Base-by-base conservation (phyloP, 257 asterid species). In the Osmanthus fragrans region DNA sequence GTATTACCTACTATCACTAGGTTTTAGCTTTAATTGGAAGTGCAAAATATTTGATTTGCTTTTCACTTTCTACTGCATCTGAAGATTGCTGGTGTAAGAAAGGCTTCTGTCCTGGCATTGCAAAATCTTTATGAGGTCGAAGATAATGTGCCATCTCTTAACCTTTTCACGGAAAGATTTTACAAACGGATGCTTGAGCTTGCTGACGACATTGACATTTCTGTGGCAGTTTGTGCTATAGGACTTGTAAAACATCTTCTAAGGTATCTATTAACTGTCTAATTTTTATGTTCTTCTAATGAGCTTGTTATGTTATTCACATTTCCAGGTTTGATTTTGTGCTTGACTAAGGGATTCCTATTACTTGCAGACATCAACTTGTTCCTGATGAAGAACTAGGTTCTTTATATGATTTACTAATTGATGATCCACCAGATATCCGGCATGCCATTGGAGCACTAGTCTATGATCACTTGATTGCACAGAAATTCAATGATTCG, bases 331-430 rank as follows among this genome's bases (percentile, higher is more conserved):
- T 66, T 67, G 39, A 49, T 63, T 25, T 76, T 84, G 18, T 77
- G 60, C 39, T 80, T 79, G 66, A 83, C 79, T 71, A 71, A 64
- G 73, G 75, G 23, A 72, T 64, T 40, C 83, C 65, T 73, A 74
- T 25, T 83, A 69, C 79, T 85, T 82, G 84, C 92, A 96, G 99
- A 75, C 99, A 92, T 82, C 97, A 93, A 77, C 97, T 93, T 83
- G 97, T 96, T 78, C 99, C 98, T 56, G 99, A 93, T 85, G 98
- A 96, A 80, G 97, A 96, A 84, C 88, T 96, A 80, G 97, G 99
- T 79, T 85, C 99, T 72, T 87, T 96, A 75, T 96, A 96, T 84
- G 99, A 93, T 84, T 85, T 96, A 81, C 85, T 96, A 80, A 93
- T 93, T 85, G 98, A 96, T 73, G 98, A 96, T 63, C 98, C 99